phyloP scores from a whole-genome alignment of 305 asterid genomes.

The Stenogyne calaminthoides region DNA sequence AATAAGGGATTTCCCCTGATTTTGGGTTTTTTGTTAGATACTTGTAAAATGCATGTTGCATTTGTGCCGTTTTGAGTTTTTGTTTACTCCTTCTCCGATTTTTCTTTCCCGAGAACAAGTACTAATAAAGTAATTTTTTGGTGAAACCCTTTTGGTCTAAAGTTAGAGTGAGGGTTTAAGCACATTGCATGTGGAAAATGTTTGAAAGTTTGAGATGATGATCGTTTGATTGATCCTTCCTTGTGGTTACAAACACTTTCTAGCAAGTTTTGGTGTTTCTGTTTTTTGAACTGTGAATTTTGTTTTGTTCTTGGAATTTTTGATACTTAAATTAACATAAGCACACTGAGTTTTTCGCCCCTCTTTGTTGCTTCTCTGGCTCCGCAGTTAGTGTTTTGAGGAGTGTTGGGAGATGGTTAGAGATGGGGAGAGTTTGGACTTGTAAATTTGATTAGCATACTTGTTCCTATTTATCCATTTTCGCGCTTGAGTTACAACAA shows the following conservation, averaged over 20 bases:
- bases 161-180: neutral
- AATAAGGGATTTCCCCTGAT: neutral
- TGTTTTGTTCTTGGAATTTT: neutral
- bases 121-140: neutral
- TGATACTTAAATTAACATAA: neutral
- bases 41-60: constrained; percentile 33
- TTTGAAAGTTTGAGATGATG: neutral
- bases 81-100: neutral
- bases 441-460: constrained; percentile 2
- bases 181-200: neutral
- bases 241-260: neutral
- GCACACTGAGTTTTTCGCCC: neutral
- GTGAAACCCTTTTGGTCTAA: neutral
- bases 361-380: constrained; percentile 6
- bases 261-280: neutral
- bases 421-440: neutral
- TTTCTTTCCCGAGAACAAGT: neutral
- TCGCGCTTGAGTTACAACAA: neutral
- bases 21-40: constrained; percentile 8
- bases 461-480: neutral
- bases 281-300: neutral
- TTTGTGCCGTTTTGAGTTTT: constrained; percentile 1
- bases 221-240: neutral
- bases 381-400: neutral
- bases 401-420: neutral